phyloP scores from a whole-genome alignment of 371 early-diverging fungal species.

The Zopfochytrium polystomum region DNA sequence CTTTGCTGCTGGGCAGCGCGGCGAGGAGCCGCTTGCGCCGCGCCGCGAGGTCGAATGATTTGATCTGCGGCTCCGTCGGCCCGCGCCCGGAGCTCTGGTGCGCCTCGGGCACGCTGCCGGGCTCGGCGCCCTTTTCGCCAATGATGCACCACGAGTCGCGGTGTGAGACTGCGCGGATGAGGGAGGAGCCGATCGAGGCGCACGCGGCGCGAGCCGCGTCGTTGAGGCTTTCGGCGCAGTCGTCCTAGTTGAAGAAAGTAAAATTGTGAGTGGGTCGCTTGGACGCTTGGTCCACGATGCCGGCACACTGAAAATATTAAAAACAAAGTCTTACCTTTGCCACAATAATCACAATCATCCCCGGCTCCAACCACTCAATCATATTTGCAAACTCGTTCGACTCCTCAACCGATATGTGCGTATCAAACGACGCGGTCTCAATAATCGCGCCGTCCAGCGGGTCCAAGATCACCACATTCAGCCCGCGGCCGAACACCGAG shows the following conservation, averaged over 20 bases:
- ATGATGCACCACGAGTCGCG: conserved; percentile 82
- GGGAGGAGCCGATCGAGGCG: conserved; percentile 61
- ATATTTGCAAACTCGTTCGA: conserved; percentile 64
- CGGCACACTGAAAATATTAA: background rate
- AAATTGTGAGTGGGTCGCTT: background rate
- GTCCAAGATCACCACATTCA: conserved; percentile 72
- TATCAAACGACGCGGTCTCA: conserved; percentile 72
- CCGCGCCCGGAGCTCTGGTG: conserved; percentile 19
- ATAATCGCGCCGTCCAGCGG: conserved; percentile 62
- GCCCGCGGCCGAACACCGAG: conserved; percentile 58
- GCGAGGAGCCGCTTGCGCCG: conserved; percentile 22
- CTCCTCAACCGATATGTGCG: conserved; percentile 68
- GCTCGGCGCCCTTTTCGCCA: conserved; percentile 58
- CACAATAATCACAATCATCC: conserved; percentile 64
- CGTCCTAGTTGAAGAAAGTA: conserved; percentile 49
- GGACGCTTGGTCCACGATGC: background rate
- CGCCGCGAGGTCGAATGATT: conserved; percentile 29
- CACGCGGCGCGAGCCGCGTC: conserved; percentile 54
- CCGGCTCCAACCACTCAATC: conserved; percentile 60
- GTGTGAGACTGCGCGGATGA: conserved; percentile 57
- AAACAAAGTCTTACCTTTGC: conserved; percentile 40
- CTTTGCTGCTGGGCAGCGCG: conserved; percentile 2
- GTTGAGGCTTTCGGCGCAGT: conserved; percentile 64
- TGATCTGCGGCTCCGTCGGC: conserved; percentile 29
- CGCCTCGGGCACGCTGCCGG: conserved; percentile 36